Evolutionary conservation across 2,329 filamentous ascomycete species (phyloP).

Genomic region (Pseudovirgaria hyperparasitica): DNA sequence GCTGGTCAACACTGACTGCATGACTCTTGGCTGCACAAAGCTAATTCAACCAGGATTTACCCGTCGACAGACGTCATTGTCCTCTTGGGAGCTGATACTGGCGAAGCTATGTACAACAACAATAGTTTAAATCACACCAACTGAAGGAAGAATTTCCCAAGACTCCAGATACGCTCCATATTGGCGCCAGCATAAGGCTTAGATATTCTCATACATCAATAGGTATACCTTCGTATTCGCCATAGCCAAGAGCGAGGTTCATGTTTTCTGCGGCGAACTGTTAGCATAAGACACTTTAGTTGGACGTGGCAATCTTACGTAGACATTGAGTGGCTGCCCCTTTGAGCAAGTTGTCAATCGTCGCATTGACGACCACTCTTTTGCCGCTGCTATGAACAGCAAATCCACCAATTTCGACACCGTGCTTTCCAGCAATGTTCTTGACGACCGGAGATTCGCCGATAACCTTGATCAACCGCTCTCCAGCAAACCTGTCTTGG

Average conservation of each 20-base stretch:
- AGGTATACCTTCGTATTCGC: slow-evolving; percentile 80
- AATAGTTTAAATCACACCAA: too few species aligned
- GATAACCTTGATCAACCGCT: slow-evolving; percentile 86
- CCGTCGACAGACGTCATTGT: too few species aligned
- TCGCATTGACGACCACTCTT: slow-evolving; percentile 86
- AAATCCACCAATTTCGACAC: slow-evolving; percentile 88
- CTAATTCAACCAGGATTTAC: too few species aligned
- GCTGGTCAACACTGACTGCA: too few species aligned
- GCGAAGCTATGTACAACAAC: too few species aligned
- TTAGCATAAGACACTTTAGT: slow-evolving; percentile 3
- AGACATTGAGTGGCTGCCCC: slow-evolving; percentile 86
- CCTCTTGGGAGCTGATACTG: too few species aligned
- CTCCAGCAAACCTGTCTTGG: slow-evolving; percentile 90
- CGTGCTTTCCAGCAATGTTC: slow-evolving; percentile 71
- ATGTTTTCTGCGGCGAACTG: slow-evolving; percentile 56
- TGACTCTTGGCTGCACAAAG: too few species aligned
- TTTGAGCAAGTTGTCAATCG: slow-evolving; percentile 89
- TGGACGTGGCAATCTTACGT: slow-evolving; percentile 46
- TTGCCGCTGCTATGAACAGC: slow-evolving; percentile 83
- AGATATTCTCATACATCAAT: slow-evolving; percentile 13
- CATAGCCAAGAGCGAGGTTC: slow-evolving; percentile 82
- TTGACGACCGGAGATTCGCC: slow-evolving; percentile 82
- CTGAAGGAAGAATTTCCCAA: too few species aligned
- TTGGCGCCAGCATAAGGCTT: too few species aligned
- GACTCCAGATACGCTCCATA: too few species aligned